phyloP scores from a whole-genome alignment of 257 asterid species.

The Fraxinus anomala region DNA sequence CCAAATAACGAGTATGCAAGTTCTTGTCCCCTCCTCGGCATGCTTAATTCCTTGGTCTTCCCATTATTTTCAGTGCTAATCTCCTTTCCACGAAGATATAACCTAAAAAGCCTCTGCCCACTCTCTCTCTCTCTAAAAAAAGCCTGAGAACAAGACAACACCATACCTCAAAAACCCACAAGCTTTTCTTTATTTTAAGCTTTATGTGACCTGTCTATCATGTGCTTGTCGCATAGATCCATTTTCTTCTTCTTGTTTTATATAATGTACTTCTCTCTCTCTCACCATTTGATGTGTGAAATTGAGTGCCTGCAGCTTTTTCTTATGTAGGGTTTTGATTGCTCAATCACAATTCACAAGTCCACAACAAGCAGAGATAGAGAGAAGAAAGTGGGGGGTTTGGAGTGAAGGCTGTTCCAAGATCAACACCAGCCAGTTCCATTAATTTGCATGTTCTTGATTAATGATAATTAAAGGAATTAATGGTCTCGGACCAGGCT shows the following conservation, averaged over 20 bases:
- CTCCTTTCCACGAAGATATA: background rate
- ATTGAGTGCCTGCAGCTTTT: conserved; percentile 42
- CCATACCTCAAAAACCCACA: conserved; percentile 29
- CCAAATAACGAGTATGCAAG: background rate
- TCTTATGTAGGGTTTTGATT: conserved; percentile 37
- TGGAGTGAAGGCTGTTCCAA: conserved; percentile 85
- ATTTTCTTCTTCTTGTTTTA: background rate
- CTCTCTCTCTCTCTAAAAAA: background rate
- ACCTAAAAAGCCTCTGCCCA: background rate
- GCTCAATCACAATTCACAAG: conserved; percentile 37
- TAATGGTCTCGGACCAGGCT: conserved; percentile 93
- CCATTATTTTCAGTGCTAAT: conserved; percentile 34
- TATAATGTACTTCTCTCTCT: background rate
- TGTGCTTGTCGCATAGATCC: conserved; percentile 35
- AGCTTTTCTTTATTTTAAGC: conserved; percentile 38
- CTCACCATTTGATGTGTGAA: conserved; percentile 24
- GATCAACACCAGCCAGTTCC: conserved; percentile 23
- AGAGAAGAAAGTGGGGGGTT: conserved; percentile 47
- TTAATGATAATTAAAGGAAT: background rate
- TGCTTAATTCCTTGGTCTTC: conserved; percentile 6
- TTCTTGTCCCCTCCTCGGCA: conserved; percentile 1
- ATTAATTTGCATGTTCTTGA: background rate
- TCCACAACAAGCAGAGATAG: background rate
- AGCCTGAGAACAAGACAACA: conserved; percentile 36
- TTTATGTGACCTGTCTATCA: conserved; percentile 58